These are phyloP conservation scores for Lepiota brunneoincarnata DNA, from an alignment of 768 basidiomycete genomes.

Conservation along the genomic window DNA sequence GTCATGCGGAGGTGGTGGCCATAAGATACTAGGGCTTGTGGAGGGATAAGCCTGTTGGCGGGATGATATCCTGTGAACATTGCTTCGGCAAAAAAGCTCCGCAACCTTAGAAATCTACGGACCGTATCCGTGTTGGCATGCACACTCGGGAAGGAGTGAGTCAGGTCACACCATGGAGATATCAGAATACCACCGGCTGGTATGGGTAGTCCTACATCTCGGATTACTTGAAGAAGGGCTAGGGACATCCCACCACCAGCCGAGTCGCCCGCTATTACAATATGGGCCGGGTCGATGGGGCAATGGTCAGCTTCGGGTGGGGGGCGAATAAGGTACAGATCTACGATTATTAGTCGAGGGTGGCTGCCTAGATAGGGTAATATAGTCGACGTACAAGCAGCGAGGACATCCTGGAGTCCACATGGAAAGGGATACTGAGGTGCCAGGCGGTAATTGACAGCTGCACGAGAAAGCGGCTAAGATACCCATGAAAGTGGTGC, in stretches of 20 bases:
- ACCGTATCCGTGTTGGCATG: slow-evolving; percentile 84
- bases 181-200: slow-evolving; percentile 90
- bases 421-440: slow-evolving; percentile 98
- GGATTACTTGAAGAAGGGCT: slow-evolving; percentile 81
- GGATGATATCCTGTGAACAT: slow-evolving; percentile 68
- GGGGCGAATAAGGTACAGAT: slow-evolving; percentile 87
- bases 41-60: slow-evolving; percentile 69
- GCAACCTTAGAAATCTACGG: slow-evolving; percentile 15
- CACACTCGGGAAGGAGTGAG: slow-evolving; percentile 91
- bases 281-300: slow-evolving; percentile 76
- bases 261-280: slow-evolving; percentile 88
- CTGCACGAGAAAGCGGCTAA: slow-evolving; percentile 31
- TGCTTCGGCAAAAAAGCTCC: not conserved
- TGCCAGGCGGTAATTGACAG: slow-evolving; percentile 82
- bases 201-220: slow-evolving; percentile 76
- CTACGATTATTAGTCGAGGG: slow-evolving; percentile 32
- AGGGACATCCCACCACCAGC: slow-evolving; percentile 89
- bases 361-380: not conserved
- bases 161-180: slow-evolving; percentile 91
- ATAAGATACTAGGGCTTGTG: slow-evolving; percentile 77
- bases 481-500: not conserved
- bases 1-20: slow-evolving; percentile 75
- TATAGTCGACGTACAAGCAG: slow-evolving; percentile 62
- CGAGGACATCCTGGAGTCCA: slow-evolving; percentile 83
- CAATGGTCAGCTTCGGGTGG: slow-evolving; percentile 75